Base-by-base conservation (phyloP, 2,329 filamentous ascomycete species). In the Colletotrichum coccodes region DNA sequence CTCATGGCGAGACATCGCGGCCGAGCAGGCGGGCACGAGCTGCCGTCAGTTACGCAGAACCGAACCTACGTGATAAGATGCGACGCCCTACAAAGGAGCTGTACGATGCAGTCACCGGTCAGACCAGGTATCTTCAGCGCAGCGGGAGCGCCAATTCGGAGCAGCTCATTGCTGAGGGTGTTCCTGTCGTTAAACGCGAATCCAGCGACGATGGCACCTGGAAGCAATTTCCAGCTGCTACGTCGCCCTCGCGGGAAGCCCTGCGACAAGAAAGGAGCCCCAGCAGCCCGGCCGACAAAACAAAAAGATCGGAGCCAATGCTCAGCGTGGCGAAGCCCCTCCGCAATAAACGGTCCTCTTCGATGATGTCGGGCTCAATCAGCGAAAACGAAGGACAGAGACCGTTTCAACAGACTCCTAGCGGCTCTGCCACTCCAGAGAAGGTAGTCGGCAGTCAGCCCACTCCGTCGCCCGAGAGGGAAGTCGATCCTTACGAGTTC, bases 31-130 rank as follows among this genome's bases (percentile, higher is more conserved):
- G 93, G 71, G 88, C 89, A 54, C 86, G 91, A 73, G 82, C 88
- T 12, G 85, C 90, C 57, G 87, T 96, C 70, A 95, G 92, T 81
- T 96, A 96, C 77, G 92, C 92, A 12, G 92, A 95, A 77, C 93
- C 93, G 1, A 95, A 92, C 74, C 83, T 96, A 47, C 87, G 92
- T 70, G 92, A 91, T 76, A 96, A 96, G 81, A 95, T 96, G 93
- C 88, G 93, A 67, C 87, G 93, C 68, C 92, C 93, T 26, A 92
- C 91, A 1, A 93, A 93, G 76, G 89, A 93, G 71, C 80, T 95
- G 11, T 88, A 91, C 40, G 92, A 94, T 77, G 93, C 92, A 1
- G 92, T 95, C 16, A 80, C 86, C 12, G 89, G 87, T n/a, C 87
- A 91, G 72, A 87, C 85, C 36, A 90, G 86, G 75, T 83, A 85